phyloP scores from a whole-genome alignment of 2,329 filamentous ascomycete genomes.

The Nannizzia gypsea region DNA sequence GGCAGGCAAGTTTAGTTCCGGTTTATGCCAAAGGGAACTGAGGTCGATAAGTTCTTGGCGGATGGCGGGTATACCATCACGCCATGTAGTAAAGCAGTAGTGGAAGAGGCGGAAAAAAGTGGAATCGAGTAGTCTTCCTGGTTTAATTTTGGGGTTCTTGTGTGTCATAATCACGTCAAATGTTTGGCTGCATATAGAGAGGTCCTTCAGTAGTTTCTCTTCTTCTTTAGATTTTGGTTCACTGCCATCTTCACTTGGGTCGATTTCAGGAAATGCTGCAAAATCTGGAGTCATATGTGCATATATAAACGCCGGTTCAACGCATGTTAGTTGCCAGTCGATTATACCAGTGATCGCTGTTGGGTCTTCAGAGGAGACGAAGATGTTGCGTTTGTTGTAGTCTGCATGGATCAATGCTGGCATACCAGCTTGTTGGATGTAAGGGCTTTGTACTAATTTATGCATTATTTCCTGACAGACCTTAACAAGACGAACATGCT shows the following conservation, averaged over 20 bases:
- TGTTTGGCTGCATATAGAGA: conserved; percentile 21
- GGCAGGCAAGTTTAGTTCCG: conserved; percentile 18
- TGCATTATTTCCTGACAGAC: conserved; percentile 17
- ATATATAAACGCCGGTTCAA: conserved; percentile 22
- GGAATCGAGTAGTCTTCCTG: conserved; percentile 20
- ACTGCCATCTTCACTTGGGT: conserved; percentile 10
- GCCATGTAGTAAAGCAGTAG: conserved; percentile 23
- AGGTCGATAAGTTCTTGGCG: conserved; percentile 25
- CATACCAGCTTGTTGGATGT: conserved; percentile 7
- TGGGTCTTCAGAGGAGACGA: conserved; percentile 22
- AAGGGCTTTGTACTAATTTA: conserved; percentile 17
- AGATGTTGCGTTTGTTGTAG: conserved; percentile 26
- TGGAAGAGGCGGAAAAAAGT: conserved; percentile 24
- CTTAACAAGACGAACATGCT: conserved; percentile 12
- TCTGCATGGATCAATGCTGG: conserved; percentile 22
- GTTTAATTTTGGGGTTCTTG: conserved; percentile 14
- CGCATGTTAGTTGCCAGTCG: conserved; percentile 25
- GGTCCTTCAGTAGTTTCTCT: conserved; percentile 18
- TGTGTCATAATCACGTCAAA: conserved; percentile 15
- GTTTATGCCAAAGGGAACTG: conserved; percentile 16
- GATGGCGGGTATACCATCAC: conserved; percentile 20
- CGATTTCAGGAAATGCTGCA: conserved; percentile 13
- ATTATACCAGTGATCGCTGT: conserved; percentile 23
- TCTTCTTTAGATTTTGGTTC: conserved; percentile 9
- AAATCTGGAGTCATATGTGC: conserved; percentile 17